Evolutionary conservation across 768 basidiomycete genomes (phyloP).

Genomic region (Trametes gibbosa): DNA sequence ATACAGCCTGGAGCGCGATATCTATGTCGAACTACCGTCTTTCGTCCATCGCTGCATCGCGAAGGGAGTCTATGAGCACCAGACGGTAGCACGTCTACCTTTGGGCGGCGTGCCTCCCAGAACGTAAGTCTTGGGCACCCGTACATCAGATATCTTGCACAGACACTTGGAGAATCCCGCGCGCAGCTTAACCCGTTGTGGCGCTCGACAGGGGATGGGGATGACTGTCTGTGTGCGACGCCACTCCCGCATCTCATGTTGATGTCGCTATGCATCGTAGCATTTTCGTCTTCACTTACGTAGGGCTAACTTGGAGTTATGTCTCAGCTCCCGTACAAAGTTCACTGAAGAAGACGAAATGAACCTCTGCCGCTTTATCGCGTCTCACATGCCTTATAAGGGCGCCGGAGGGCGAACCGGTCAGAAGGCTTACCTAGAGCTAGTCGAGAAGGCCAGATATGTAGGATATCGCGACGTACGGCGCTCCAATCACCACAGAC

Average conservation of each 20-base stretch:
- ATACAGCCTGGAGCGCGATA: slow-evolving; percentile 2
- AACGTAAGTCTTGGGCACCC: not conserved
- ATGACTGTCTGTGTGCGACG: no score
- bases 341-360: slow-evolving; percentile 18
- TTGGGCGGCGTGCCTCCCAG: not conserved
- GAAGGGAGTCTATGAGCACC: slow-evolving; percentile 11
- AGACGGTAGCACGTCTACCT: slow-evolving; percentile 23
- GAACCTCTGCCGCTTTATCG: slow-evolving; percentile 10
- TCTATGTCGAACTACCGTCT: slow-evolving; percentile 7
- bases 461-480: not conserved
- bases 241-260: no score
- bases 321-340: not conserved
- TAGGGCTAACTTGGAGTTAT: no score
- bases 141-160: no score
- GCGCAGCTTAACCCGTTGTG: no score
- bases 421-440: not conserved
- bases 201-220: no score
- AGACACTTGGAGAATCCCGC: no score
- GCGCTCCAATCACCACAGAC: no score
- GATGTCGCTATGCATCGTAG: no score
- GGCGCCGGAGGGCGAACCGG: slow-evolving; percentile 11
- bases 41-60: slow-evolving; percentile 18
- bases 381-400: not conserved
- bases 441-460: not conserved
- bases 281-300: not conserved